Base-by-base conservation (phyloP, 2,329 filamentous ascomycete species). In the Fusarium mangiferae region DNA sequence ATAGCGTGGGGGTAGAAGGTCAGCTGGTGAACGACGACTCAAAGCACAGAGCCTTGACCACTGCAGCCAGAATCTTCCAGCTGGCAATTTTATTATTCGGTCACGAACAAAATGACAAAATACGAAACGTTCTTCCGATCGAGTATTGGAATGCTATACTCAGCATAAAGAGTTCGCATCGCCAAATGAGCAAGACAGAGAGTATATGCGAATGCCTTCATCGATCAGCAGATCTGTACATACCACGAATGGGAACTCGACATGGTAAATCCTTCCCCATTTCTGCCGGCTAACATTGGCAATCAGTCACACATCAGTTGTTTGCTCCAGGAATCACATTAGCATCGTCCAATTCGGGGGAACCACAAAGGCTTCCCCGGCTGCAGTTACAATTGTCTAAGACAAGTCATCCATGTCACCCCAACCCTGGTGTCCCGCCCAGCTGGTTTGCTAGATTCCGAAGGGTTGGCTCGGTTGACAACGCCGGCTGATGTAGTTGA, bases 361-460 rank as follows among this genome's bases (percentile, higher is more conserved):
- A 68, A 44, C 56, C 46, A 68, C 62, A 60, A 62, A 20, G 52
- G 44, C 67, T 76, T 74, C 75, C 75, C 75, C 75, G 75, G 72
- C 61, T 55, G 65, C 66, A 66, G 59, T 66, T 46, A 48, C 45
- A 48, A 30, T 45, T 65, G 54, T 44, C 62, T 24, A 39, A 28
- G 36, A 63, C 48, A 18, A 18, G 42, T 28, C 68, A 71, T 62
- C 72, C 67, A 67, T 71, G 58, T 62, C 62, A 59, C 55, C 48
- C 51, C 59, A 62, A 57, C 56, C 62, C 63, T 36, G 51, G 49
- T 62, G 63, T 64, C 73, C 74, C 72, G 66, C 54, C 66, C 65
- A 68, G 75, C 66, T 72, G 74, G 74, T 51, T 62, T 66, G 64
- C 56, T 45, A 56, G 73, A 74, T 78, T 77, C 75, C 75, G 75